Evolutionary conservation across 2,329 filamentous ascomycete genomes (phyloP).

Genomic region (Aspergillus hiratsukae): DNA sequence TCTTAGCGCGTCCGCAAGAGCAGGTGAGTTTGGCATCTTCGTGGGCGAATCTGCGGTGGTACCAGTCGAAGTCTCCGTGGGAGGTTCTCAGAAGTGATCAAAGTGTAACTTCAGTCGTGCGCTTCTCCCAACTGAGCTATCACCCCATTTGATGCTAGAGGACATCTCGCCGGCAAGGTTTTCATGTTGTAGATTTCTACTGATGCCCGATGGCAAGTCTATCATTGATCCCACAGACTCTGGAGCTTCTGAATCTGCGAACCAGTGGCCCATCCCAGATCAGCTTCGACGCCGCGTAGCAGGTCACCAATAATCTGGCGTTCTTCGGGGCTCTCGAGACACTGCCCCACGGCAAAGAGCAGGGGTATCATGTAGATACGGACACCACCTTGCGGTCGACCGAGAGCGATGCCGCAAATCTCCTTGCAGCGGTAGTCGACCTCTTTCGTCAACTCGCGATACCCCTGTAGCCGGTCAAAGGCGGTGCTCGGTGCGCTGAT

Average conservation of each 20-base stretch:
- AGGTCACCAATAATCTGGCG: slow-evolving; percentile 52
- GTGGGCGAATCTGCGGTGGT: no score
- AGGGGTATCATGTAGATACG: slow-evolving; percentile 57
- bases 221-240: slow-evolving; percentile 23
- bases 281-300: slow-evolving; percentile 54
- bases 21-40: no score
- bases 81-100: no score
- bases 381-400: slow-evolving; percentile 52
- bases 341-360: slow-evolving; percentile 57
- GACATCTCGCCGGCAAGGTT: neutral
- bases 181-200: no score
- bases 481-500: slow-evolving; percentile 50
- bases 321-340: slow-evolving; percentile 49
- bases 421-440: slow-evolving; percentile 54
- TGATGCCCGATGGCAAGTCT: neutral
- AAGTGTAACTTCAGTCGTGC: no score
- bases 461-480: slow-evolving; percentile 52
- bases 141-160: no score
- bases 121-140: no score
- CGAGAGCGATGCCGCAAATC: slow-evolving; percentile 56
- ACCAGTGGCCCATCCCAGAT: slow-evolving; percentile 57
- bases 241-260: slow-evolving; percentile 50
- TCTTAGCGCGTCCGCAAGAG: no score
- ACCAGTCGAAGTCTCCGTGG: no score
- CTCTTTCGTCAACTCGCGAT: slow-evolving; percentile 53